Percentiles rank a stretch among this genome's conserved stretches.
Evolutionary conservation across 352 stramenopile genomes (phyloP).

Genomic region (Aphanomyces stellatus): DNA sequence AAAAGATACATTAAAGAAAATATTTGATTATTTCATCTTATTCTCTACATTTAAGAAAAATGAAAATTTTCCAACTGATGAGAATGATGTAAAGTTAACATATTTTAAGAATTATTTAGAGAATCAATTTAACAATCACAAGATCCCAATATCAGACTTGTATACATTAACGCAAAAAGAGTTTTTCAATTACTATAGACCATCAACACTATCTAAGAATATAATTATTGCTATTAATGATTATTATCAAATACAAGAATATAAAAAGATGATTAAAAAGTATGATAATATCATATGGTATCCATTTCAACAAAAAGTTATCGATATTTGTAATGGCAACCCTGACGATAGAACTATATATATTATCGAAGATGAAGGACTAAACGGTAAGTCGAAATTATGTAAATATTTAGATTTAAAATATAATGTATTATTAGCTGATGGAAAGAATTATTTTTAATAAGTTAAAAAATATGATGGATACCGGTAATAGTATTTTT

Average conservation of each 20-base stretch:
- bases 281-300: background rate
- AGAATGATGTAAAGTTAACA: background rate
- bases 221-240: background rate
- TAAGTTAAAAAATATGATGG: too few relatives aligned
- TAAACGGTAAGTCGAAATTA: too few relatives aligned
- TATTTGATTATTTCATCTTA: background rate
- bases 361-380: slow-evolving; percentile 9
- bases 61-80: background rate
- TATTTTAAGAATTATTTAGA: background rate
- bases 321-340: background rate
- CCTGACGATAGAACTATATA: background rate
- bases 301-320: background rate
- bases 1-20: background rate
- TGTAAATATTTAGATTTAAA: too few relatives aligned
- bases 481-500: too few relatives aligned
- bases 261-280: background rate
- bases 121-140: background rate
- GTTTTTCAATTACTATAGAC: background rate
- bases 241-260: background rate
- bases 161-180: background rate
- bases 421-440: too few relatives aligned
- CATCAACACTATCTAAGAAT: background rate
- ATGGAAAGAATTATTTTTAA: too few relatives aligned
- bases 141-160: background rate
- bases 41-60: slow-evolving; percentile 2